A percentile compares a stretch with the other conserved stretches of the same genome.
phyloP scores from a whole-genome alignment of 371 early-diverging fungal species.

The Capillidium heterosporum region DNA sequence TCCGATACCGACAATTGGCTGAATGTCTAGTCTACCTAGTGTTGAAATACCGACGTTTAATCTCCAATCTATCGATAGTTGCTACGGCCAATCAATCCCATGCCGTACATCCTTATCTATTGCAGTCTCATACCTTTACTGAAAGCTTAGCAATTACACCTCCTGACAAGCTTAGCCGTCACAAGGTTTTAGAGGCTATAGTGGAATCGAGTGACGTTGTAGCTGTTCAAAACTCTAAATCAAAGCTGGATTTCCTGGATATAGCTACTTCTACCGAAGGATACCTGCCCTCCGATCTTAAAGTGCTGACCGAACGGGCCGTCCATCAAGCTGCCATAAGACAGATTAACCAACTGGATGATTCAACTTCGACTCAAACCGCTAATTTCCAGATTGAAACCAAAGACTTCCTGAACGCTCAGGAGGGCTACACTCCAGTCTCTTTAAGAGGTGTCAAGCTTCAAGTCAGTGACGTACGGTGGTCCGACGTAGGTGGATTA shows the following conservation, averaged over 20 bases:
- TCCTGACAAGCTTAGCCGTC: slow-evolving; percentile 47
- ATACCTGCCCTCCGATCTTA: slow-evolving; percentile 66
- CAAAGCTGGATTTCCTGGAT: slow-evolving; percentile 38
- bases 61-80: slow-evolving; percentile 30
- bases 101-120: slow-evolving; percentile 37
- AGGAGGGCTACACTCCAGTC: slow-evolving; percentile 61
- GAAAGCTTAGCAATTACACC: slow-evolving; percentile 42
- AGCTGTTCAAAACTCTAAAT: slow-evolving; percentile 7
- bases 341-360: slow-evolving; percentile 6
- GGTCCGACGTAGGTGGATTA: slow-evolving; percentile 83
- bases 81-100: slow-evolving; percentile 53
- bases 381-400: slow-evolving; percentile 19
- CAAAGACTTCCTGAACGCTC: slow-evolving; percentile 51
- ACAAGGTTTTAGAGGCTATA: slow-evolving; percentile 22
- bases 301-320: slow-evolving; percentile 58
- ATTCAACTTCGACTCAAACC: slow-evolving; percentile 7
- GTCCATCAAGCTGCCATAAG: slow-evolving; percentile 66
- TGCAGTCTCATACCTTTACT: slow-evolving; percentile 43
- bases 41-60: slow-evolving; percentile 18
- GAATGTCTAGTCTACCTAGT: slow-evolving; percentile 37
- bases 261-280: slow-evolving; percentile 77
- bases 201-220: slow-evolving; percentile 8
- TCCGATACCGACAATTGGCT: slow-evolving; percentile 44
- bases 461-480: slow-evolving; percentile 53
- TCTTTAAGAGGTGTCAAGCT: slow-evolving; percentile 65